Base-by-base conservation (phyloP, 371 early-diverging fungal species). In the Syncephalastrum monosporum region DNA sequence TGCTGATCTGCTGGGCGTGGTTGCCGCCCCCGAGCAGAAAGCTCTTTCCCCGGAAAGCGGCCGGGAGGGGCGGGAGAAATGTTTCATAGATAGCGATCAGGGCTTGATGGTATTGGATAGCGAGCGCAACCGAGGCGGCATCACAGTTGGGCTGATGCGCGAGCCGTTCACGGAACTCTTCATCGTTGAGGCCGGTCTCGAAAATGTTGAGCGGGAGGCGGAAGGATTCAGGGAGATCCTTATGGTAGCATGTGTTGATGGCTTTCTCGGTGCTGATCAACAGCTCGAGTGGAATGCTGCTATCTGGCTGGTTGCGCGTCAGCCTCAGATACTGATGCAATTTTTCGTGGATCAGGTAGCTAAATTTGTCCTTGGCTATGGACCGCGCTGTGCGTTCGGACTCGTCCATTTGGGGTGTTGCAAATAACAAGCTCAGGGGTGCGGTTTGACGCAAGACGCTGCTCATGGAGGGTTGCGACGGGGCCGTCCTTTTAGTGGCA, bases 41-140 rank as follows among this genome's bases (percentile, higher is more conserved):
- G 57, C 41, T 42, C 33, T 17, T 13, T 15, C 27, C 27, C 50
- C 21, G 38, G 21, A 51, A 52, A 33, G 48, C 50, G 4, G 49
- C 45, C 17, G 52, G 59, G 33, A 70, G 50, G 0, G 51, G 50
- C 1, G 74, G 74, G n/a, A 68, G 41, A 42, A 64, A 74, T 1
- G 71, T 68, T 47, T 74, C 74, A 50, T 74, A 56, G 2, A 74
- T 5, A 7, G 63, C 63, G 3, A 74, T 19, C 15, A 68, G 19
- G 0, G 60, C 65, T 25, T 71, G 69, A 19, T 68, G 60, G 25
- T 59, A 74, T 13, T 57, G 53, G 4, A 61, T 49, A 6, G 69
- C 69, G 8, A 74, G 23, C 0, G 48, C 47, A 3, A 68, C 60
- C 2, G 74, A 68, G 0, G 49, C 50, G 3, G 57, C 10, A 44